Base-by-base conservation (phyloP, 495 filamentous ascomycete genomes). In the Amorphotheca resinae region DNA sequence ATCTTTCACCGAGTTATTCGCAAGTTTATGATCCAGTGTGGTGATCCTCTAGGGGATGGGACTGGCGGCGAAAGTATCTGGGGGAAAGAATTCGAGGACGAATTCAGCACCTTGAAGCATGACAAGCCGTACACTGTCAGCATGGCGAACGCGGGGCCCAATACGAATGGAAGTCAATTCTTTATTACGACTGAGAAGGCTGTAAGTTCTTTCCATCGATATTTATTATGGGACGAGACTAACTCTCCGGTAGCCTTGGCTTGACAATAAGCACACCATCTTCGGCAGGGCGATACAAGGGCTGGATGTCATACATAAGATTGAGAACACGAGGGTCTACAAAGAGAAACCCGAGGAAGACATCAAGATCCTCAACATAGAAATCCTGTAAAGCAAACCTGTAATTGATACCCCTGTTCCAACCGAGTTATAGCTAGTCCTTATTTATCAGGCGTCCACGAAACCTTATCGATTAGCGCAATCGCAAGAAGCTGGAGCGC, bases 161-260 rank as follows among this genome's bases (percentile, higher is more conserved):
- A 79, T 46, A 79, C 74, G 14, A 79, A 79, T 47, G 75, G 73
- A 15, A 85, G 80, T 46, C 91, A 99, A 62, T 99, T 99, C 62
- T 99, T 99, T 52, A 94, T 99, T 46, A 96, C 91, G 4, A 95
- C 91, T 1, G 91, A 96, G 60, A 91, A 91, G 65, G 85, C 91
- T 9, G 73, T 75, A 57, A 61, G 68, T 63, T 41, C 12, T 18
- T 26, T 14, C 14, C 12, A 14, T 41, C n/a, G 26, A 23, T 22
- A 28, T 20, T 33, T 17, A 32, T 43, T 25, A 6, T 38, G 20
- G 22, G 20, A 16, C 20, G 14, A 20, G 8, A 12, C 22, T 48
- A 20, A 33, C 26, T 14, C 8, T 34, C 33, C 22, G 1, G 11
- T 45, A 77, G 73, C 80, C 87, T 11, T 99, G 93, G 93, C 64